phyloP scores from a whole-genome alignment of 345 rosid species.

The Orychophragmus violaceus region DNA sequence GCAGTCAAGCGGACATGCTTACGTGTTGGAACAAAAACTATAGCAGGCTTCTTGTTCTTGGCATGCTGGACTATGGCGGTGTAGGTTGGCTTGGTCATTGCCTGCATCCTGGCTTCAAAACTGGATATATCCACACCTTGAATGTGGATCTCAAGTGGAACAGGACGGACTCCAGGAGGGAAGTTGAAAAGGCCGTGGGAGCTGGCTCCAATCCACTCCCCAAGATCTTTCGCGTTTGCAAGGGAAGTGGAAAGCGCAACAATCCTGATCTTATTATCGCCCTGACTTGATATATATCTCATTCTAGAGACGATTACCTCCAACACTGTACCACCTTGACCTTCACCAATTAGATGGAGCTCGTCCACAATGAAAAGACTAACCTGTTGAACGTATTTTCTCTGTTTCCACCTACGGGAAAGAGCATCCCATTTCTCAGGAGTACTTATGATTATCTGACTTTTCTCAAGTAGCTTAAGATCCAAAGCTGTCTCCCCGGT shows the following conservation, averaged over 20 bases:
- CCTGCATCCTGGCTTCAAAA: constrained; percentile 96
- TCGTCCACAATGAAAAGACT: constrained; percentile 92
- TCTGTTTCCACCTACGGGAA: constrained; percentile 91
- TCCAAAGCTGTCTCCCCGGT: constrained; percentile 84
- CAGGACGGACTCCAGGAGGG: constrained; percentile 89
- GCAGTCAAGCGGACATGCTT: constrained; percentile 83
- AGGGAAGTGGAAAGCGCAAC: constrained; percentile 95
- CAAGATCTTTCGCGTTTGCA: constrained; percentile 94
- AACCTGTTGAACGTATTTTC: constrained; percentile 82
- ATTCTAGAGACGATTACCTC: constrained; percentile 93
- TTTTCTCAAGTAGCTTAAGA: constrained; percentile 77
- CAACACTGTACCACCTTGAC: constrained; percentile 85
- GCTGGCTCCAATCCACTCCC: constrained; percentile 95
- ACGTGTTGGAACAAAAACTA: constrained; percentile 86
- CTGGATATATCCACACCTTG: constrained; percentile 86
- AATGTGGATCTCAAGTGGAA: constrained; percentile 88
- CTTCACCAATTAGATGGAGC: constrained; percentile 83
- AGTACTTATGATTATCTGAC: constrained; percentile 79
- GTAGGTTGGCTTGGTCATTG: constrained; percentile 88
- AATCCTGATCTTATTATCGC: constrained; percentile 71
- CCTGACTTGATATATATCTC: constrained; percentile 83
- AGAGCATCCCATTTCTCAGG: constrained; percentile 98
- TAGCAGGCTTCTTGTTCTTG: constrained; percentile 71
- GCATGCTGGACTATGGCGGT: constrained; percentile 81
- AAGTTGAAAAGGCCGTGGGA: constrained; percentile 92